Evolutionary conservation across 2,329 filamentous ascomycete species (phyloP).

Genomic region (Aspergillus sp.): DNA sequence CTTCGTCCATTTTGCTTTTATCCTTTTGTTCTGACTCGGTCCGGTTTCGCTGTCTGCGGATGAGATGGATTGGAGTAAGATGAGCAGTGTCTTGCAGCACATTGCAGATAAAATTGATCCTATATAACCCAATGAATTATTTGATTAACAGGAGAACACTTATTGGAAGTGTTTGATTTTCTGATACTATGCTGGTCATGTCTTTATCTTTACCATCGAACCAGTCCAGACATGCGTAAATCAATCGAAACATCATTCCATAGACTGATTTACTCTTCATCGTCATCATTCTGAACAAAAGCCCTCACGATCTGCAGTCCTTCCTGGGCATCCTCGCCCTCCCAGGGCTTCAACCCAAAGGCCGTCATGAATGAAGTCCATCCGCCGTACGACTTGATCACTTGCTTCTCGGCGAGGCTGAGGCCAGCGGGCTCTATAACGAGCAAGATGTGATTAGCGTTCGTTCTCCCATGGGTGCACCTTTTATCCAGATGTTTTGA

Average conservation of each 20-base stretch:
- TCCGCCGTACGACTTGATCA: slow-evolving; percentile 22
- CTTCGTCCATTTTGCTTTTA: background rate
- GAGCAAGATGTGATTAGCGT: background rate
- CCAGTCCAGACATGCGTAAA: background rate
- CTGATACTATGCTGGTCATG: background rate
- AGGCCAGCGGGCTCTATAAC: slow-evolving; percentile 18
- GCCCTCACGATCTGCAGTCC: slow-evolving; percentile 11
- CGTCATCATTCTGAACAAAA: background rate
- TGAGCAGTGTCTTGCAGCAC: background rate
- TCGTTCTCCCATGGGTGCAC: too few relatives aligned
- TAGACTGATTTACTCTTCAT: too few relatives aligned
- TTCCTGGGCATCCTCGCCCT: slow-evolving; percentile 17
- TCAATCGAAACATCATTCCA: too few relatives aligned
- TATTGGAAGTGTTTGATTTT: background rate
- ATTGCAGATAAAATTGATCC: background rate
- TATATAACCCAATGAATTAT: background rate
- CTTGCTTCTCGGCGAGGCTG: slow-evolving; percentile 14
- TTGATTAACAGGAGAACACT: background rate
- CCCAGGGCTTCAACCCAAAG: slow-evolving; percentile 20
- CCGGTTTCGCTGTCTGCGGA: background rate
- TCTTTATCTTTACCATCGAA: background rate
- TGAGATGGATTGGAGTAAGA: background rate
- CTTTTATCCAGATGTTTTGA: too few relatives aligned
- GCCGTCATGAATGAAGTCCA: slow-evolving; percentile 19
- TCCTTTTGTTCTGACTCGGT: background rate